phyloP scores from a whole-genome alignment of 108 stramenopile genomes.

The Cyclotella cryptica region DNA sequence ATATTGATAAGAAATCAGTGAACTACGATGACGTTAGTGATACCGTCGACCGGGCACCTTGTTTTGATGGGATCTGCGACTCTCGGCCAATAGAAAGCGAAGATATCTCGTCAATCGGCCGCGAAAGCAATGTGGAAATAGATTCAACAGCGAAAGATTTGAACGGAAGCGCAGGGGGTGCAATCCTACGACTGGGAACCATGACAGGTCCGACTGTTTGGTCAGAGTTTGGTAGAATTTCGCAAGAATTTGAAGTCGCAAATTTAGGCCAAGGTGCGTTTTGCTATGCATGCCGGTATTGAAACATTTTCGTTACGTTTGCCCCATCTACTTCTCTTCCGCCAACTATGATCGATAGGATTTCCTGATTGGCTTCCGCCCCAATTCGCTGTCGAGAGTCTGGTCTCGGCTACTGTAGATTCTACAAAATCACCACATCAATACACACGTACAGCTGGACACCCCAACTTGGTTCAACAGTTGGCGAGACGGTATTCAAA shows the following conservation, averaged over 20 bases:
- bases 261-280: slow-evolving; percentile 80
- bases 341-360: neutral
- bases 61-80: slow-evolving; percentile 50
- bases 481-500: slow-evolving; percentile 89
- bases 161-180: slow-evolving; percentile 55
- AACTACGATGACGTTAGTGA: neutral
- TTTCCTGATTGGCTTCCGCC: slow-evolving; percentile 91
- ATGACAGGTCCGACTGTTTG: slow-evolving; percentile 83
- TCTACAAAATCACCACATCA: slow-evolving; percentile 81
- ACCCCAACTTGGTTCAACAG: slow-evolving; percentile 89
- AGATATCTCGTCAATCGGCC: neutral
- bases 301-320: neutral
- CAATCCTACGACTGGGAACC: slow-evolving; percentile 65
- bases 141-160: neutral
- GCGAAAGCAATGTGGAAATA: neutral
- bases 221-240: slow-evolving; percentile 85
- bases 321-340: neutral
- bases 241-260: slow-evolving; percentile 69
- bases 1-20: no score
- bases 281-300: neutral
- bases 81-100: slow-evolving; percentile 15
- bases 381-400: slow-evolving; percentile 74
- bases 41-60: slow-evolving; percentile 44
- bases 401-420: slow-evolving; percentile 75
- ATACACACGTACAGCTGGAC: slow-evolving; percentile 96